phyloP scores from a whole-genome alignment of 345 rosid species.

The Salix purpurea region DNA sequence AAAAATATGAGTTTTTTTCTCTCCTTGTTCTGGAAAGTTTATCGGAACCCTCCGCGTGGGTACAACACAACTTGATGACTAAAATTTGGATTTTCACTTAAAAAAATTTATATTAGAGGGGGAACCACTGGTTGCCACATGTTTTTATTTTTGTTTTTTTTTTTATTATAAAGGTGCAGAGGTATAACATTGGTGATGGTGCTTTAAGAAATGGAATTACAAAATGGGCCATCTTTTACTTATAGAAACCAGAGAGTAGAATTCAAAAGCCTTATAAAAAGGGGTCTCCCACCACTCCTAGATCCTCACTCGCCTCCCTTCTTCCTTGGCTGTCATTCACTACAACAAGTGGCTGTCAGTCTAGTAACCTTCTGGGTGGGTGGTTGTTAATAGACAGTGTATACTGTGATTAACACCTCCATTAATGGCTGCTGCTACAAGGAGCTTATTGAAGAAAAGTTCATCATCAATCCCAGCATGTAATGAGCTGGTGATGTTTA shows the following conservation, averaged over 20 bases:
- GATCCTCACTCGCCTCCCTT: neutral
- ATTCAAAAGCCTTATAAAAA: neutral
- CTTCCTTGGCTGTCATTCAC: neutral
- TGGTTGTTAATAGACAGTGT: neutral
- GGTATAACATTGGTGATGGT: no score
- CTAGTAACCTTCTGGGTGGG: neutral
- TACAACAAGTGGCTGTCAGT: neutral
- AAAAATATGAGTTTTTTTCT: no score
- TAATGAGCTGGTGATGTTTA: slow-evolving; percentile 9
- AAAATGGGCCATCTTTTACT: neutral
- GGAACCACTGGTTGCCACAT: no score
- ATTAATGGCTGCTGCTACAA: slow-evolving; percentile 52
- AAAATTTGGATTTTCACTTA: no score
- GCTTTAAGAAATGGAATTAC: no score
- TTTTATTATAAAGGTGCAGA: no score
- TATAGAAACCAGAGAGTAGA: neutral
- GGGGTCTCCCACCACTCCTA: neutral
- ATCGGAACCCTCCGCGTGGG: no score
- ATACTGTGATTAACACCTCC: neutral
- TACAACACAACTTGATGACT: no score
- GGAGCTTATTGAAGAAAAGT: slow-evolving; percentile 43
- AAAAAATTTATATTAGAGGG: no score
- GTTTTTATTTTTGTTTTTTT: no score
- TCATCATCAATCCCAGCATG: slow-evolving; percentile 7
- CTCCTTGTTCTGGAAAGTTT: no score